phyloP scores from a whole-genome alignment of 2,329 filamentous ascomycete genomes.

The Aspergillus hortae region DNA sequence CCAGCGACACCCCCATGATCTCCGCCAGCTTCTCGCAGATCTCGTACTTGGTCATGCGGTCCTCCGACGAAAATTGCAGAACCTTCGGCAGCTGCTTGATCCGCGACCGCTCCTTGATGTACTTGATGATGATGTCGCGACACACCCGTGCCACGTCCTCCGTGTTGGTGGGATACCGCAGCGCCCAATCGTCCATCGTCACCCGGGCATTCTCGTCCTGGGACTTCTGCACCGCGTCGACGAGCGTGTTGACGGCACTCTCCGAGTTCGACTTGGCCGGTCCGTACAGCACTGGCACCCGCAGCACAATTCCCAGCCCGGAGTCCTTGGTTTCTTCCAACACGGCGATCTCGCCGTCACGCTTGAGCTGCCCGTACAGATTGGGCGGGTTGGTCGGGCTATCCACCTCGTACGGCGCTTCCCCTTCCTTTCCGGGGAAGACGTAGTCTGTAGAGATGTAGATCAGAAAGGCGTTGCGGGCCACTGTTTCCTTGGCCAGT shows the following conservation, averaged over 20 bases:
- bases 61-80: constrained; percentile 83
- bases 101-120: constrained; percentile 52
- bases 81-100: constrained; percentile 60
- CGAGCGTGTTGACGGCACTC: constrained; percentile 77
- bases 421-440: constrained; percentile 72
- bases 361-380: constrained; percentile 71
- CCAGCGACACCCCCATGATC: constrained; percentile 70
- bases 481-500: constrained; percentile 64
- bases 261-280: constrained; percentile 67
- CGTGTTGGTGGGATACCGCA: constrained; percentile 84
- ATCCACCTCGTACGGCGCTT: constrained; percentile 73
- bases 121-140: constrained; percentile 68
- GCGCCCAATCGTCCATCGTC: constrained; percentile 82
- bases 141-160: constrained; percentile 80
- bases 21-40: constrained; percentile 76
- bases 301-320: constrained; percentile 64
- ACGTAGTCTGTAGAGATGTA: constrained; percentile 73
- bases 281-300: constrained; percentile 83
- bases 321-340: constrained; percentile 55
- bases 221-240: constrained; percentile 72
- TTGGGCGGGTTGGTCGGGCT: constrained; percentile 69
- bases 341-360: constrained; percentile 67
- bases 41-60: constrained; percentile 83
- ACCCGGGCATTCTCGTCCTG: constrained; percentile 61
- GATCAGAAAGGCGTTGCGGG: constrained; percentile 51